Evolutionary conservation across 1,284 basidiomycete species (phyloP).

Genomic region (Leccinum colubrinum): DNA sequence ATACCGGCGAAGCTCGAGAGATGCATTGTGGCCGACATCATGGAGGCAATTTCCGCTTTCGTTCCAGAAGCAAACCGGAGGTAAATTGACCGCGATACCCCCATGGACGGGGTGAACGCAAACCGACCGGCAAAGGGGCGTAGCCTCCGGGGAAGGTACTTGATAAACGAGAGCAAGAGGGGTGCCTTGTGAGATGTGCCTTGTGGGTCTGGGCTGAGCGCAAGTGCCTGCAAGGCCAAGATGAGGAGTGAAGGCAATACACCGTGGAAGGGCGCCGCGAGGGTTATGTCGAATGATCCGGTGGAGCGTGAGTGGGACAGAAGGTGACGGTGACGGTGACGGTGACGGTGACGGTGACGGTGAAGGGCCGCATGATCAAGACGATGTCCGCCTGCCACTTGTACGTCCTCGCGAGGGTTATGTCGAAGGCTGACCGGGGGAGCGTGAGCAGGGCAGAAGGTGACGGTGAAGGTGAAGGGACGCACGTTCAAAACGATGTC

Average conservation of each 20-base stretch:
- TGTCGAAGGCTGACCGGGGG: no score
- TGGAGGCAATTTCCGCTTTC: constrained; percentile 23
- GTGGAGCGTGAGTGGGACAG: no score
- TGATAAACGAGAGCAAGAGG: constrained; percentile 2
- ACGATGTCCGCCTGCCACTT: no score
- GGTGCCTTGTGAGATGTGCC: constrained; percentile 9
- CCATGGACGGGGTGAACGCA: background rate
- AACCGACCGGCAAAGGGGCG: background rate
- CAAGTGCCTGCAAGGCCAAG: constrained; percentile 18
- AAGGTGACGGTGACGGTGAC: no score
- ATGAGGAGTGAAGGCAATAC: constrained; percentile 23
- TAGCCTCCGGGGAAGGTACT: background rate
- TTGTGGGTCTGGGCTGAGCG: constrained; percentile 12
- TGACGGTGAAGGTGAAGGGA: no score
- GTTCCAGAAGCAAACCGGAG: constrained; percentile 20
- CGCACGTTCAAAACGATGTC: no score
- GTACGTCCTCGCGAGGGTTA: no score
- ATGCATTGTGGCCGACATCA: constrained; percentile 20
- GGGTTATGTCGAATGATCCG: no score
- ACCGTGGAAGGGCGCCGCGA: background rate
- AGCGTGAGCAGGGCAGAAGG: no score
- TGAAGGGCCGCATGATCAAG: no score
- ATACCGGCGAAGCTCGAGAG: constrained; percentile 29
- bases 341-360: no score
- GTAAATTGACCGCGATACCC: constrained; percentile 21